These are phyloP conservation scores for Hortaea werneckii DNA, from an alignment of 2,329 filamentous ascomycete genomes.

Conservation along the genomic window DNA sequence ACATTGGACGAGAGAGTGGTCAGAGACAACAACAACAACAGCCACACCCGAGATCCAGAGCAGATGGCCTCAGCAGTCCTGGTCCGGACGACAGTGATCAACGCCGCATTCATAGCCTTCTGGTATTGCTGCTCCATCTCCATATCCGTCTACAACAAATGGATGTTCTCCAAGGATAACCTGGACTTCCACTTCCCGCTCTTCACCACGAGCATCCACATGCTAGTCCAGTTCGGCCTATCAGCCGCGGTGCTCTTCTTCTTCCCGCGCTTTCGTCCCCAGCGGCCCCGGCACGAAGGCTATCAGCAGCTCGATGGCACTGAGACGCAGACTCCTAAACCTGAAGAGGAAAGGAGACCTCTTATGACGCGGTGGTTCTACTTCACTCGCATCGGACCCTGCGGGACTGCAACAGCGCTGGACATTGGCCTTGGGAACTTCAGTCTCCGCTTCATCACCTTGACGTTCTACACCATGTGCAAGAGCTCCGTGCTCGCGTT, in stretches of 20 bases:
- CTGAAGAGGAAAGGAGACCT: conserved; percentile 35
- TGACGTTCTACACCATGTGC: conserved; percentile 99
- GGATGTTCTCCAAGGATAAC: conserved; percentile 87
- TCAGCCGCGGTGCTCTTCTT: conserved; percentile 69
- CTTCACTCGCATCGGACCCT: conserved; percentile 80
- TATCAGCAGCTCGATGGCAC: conserved; percentile 6
- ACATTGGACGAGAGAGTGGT: conserved; percentile 60
- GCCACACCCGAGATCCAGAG: conserved; percentile 33
- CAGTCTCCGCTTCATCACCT: conserved; percentile 86
- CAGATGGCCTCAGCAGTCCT: conserved; percentile 67
- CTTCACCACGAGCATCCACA: conserved; percentile 90
- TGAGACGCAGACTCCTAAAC: conserved; percentile 6
- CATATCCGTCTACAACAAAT: conserved; percentile 98
- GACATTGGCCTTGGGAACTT: conserved; percentile 96
- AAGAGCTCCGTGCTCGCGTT: conserved; percentile 95
- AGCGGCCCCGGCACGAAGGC: conserved; percentile 23
- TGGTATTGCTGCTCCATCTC: conserved; percentile 90
- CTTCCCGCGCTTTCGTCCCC: conserved; percentile 71
- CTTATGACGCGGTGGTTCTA: conserved; percentile 87
- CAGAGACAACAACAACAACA: conserved; percentile 36
- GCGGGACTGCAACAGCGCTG: conserved; percentile 82
- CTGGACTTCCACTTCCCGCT: conserved; percentile 90
- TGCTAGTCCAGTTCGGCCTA: conserved; percentile 85
- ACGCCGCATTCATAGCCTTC: conserved; percentile 68
- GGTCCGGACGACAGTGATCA: conserved; percentile 57